Evolutionary conservation across 2,329 filamentous ascomycete genomes (phyloP).

Genomic region (Myriosclerotinia duriaeana): DNA sequence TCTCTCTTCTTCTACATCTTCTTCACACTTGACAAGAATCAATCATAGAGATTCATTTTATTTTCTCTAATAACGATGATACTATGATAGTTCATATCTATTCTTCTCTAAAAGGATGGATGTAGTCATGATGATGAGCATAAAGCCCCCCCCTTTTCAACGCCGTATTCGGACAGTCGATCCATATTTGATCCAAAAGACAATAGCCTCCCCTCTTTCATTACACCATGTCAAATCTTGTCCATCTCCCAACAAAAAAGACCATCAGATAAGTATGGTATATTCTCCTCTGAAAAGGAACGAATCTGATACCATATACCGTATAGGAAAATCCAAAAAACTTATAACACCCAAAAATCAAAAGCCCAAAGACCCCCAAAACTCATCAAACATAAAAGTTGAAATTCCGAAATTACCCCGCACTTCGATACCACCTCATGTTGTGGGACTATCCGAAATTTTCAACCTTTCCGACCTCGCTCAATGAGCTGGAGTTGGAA

Average conservation of each 20-base stretch:
- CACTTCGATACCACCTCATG: constrained; percentile 16
- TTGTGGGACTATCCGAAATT: constrained; percentile 15
- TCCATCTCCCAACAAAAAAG: constrained; percentile 1
- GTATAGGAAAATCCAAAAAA: background rate
- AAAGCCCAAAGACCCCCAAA: background rate
- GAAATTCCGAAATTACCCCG: constrained; percentile 8
- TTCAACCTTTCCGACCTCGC: constrained; percentile 1
- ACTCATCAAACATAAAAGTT: background rate
- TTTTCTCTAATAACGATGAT: too few relatives aligned
- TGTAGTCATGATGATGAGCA: background rate
- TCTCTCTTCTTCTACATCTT: background rate
- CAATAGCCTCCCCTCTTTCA: background rate
- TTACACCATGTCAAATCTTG: constrained; percentile 5
- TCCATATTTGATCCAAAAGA: constrained; percentile 6
- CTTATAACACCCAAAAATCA: background rate
- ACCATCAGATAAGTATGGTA: constrained; percentile 5
- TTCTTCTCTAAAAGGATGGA: background rate
- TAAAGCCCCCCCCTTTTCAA: background rate
- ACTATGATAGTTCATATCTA: background rate
- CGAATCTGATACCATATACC: background rate
- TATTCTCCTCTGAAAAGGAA: constrained; percentile 9
- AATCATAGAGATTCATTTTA: background rate
- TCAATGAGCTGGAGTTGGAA: constrained; percentile 25
- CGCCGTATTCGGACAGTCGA: background rate
- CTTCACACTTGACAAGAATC: background rate